Conservation (phyloP, 164 flowering plant genomes). For the Macadamia tetraphylla region DNA sequence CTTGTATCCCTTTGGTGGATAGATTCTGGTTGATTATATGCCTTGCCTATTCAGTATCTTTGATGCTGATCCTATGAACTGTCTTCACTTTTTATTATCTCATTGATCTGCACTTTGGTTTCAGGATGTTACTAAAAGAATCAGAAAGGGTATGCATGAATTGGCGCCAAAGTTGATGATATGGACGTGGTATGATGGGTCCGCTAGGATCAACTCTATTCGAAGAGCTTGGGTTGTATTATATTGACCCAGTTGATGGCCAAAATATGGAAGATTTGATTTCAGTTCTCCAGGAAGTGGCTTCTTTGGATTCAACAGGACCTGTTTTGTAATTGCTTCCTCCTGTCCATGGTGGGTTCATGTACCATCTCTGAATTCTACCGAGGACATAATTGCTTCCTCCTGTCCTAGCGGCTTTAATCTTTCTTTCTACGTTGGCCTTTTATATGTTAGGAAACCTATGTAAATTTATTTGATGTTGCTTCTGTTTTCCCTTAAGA, state of each 20-base stretch:
- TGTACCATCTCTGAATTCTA: background rate
- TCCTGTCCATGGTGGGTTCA: conserved; percentile 32
- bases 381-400: background rate
- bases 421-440: background rate
- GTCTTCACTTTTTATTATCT: conserved; percentile 2
- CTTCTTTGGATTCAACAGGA: conserved; percentile 78
- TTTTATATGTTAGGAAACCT: background rate
- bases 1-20: background rate
- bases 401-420: background rate
- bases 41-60: background rate
- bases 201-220: conserved; percentile 83
- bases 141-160: conserved; percentile 80
- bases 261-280: conserved; percentile 82
- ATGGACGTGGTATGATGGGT: conserved; percentile 90
- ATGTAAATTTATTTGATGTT: background rate
- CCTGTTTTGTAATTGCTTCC: conserved; percentile 44
- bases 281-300: conserved; percentile 73
- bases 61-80: background rate
- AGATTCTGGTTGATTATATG: background rate
- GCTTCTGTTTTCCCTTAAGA: background rate
- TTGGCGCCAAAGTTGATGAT: conserved; percentile 89
- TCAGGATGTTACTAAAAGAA: conserved; percentile 76
- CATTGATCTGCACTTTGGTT: conserved; percentile 2
- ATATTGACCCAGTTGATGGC: conserved; percentile 95
- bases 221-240: conserved; percentile 94